Conservation (phyloP, 164 flowering plant species). For the Malania oleifera region DNA sequence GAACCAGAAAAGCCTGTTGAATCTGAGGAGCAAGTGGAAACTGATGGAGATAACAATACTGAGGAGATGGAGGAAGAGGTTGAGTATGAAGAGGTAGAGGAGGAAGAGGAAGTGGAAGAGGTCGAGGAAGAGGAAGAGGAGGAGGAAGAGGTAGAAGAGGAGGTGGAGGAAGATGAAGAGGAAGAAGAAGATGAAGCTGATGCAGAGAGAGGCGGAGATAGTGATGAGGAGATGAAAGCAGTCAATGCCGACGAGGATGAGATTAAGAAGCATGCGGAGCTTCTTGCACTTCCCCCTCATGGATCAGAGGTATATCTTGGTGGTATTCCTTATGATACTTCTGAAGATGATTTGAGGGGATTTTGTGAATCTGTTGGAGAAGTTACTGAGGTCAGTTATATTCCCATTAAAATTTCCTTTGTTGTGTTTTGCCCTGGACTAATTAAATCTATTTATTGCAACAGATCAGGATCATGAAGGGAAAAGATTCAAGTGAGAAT, state of each 20-base stretch:
- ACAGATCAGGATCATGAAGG: slow-evolving; percentile 81
- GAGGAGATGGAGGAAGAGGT: slow-evolving; percentile 73
- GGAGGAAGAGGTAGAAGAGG: slow-evolving; percentile 45
- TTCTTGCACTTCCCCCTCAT: slow-evolving; percentile 91
- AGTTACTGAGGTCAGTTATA: slow-evolving; percentile 56
- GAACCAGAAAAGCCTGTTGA: slow-evolving; percentile 38
- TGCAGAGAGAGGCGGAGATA: slow-evolving; percentile 20
- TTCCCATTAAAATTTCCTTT: not conserved
- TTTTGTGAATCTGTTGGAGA: slow-evolving; percentile 76
- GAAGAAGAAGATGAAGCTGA: slow-evolving; percentile 34
- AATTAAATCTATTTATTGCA: not conserved
- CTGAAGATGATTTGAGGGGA: slow-evolving; percentile 59
- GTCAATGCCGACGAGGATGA: slow-evolving; percentile 41
- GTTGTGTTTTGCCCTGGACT: not conserved
- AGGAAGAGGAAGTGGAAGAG: slow-evolving; percentile 26
- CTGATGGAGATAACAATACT: slow-evolving; percentile 49
- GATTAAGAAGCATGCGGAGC: slow-evolving; percentile 58
- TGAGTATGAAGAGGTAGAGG: slow-evolving; percentile 69
- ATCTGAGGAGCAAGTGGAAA: slow-evolving; percentile 56
- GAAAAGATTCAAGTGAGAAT: slow-evolving; percentile 64
- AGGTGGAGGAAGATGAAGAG: slow-evolving; percentile 45
- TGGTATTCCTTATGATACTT: slow-evolving; percentile 60
- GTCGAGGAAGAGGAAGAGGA: slow-evolving; percentile 32
- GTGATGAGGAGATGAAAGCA: slow-evolving; percentile 35
- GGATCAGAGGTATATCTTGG: slow-evolving; percentile 90